Evolutionary conservation across 306 rosid genomes (phyloP).

Genomic region (Gillenia trifoliata): DNA sequence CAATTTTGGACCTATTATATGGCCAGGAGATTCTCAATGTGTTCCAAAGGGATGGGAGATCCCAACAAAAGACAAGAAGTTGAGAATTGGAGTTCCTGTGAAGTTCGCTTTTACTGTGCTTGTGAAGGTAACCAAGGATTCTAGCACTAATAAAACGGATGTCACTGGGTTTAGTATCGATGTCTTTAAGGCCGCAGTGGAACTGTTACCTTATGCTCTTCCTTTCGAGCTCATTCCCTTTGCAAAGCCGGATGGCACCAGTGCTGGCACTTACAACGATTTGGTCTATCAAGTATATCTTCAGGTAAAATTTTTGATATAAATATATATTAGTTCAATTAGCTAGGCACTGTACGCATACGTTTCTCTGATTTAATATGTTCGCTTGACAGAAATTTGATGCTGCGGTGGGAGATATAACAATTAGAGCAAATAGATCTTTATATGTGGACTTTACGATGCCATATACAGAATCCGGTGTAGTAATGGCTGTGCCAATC

Average conservation of each 20-base stretch:
- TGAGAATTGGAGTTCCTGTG: constrained; percentile 36
- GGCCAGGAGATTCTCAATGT: constrained; percentile 38
- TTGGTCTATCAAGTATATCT: constrained; percentile 17
- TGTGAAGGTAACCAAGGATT: constrained; percentile 4
- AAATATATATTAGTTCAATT: not conserved
- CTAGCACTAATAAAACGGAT: not conserved
- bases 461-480: constrained; percentile 72
- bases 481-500: constrained; percentile 54
- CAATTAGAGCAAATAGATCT: constrained; percentile 47
- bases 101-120: constrained; percentile 19
- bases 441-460: constrained; percentile 48
- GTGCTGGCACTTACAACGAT: constrained; percentile 27
- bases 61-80: constrained; percentile 10
- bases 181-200: constrained; percentile 26
- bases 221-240: constrained; percentile 29
- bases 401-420: constrained; percentile 41
- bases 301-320: constrained; percentile 21
- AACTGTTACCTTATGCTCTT: constrained; percentile 26
- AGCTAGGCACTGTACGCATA: not conserved
- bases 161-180: constrained; percentile 32
- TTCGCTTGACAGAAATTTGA: constrained; percentile 34
- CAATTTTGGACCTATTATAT: constrained; percentile 15
- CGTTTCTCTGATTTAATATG: not conserved
- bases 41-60: constrained; percentile 39
- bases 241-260: not conserved